phyloP scores from a whole-genome alignment of 2,329 filamentous ascomycete species.

The Fusarium pseudonygamai region DNA sequence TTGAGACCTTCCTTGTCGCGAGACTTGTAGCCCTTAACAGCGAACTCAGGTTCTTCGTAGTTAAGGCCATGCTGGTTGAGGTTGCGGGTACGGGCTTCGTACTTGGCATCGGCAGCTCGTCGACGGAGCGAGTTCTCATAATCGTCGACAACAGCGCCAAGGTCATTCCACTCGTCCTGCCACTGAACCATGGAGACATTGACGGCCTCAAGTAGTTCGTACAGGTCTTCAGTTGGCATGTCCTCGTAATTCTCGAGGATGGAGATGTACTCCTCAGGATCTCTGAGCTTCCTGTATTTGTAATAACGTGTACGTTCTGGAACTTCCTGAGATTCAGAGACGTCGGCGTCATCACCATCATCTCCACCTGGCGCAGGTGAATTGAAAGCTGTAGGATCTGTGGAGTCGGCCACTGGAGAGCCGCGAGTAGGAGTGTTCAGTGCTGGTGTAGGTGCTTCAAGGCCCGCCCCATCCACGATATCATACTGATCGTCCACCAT shows the following conservation, averaged over 20 bases:
- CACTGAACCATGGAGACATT: slow-evolving; percentile 60
- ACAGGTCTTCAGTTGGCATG: slow-evolving; percentile 58
- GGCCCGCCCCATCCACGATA: slow-evolving; percentile 41
- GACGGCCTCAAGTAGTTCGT: slow-evolving; percentile 54
- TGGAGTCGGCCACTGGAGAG: slow-evolving; percentile 52
- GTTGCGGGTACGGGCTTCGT: slow-evolving; percentile 57
- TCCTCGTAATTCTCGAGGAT: slow-evolving; percentile 61
- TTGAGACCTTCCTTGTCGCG: slow-evolving; percentile 54
- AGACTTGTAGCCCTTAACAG: slow-evolving; percentile 63
- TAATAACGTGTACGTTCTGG: slow-evolving; percentile 48
- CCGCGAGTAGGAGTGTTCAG: slow-evolving; percentile 52
- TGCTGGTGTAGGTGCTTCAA: slow-evolving; percentile 49
- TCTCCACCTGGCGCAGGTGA: slow-evolving; percentile 52
- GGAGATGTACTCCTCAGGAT: slow-evolving; percentile 59
- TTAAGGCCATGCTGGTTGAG: slow-evolving; percentile 53
- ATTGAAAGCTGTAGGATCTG: slow-evolving; percentile 50
- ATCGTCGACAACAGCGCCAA: slow-evolving; percentile 63
- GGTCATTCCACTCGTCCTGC: slow-evolving; percentile 63
- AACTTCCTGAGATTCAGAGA: slow-evolving; percentile 48
- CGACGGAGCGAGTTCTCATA: slow-evolving; percentile 66
- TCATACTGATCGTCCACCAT: slow-evolving; percentile 49
- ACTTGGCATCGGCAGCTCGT: slow-evolving; percentile 58
- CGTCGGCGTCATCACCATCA: slow-evolving; percentile 50
- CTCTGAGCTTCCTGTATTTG: slow-evolving; percentile 60
- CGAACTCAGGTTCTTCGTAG: slow-evolving; percentile 62